Percentiles rank a stretch among this genome's conserved stretches.
These are phyloP conservation scores for Aspergillus diversus DNA, from an alignment of 495 filamentous ascomycete species.

Conservation along the genomic window DNA sequence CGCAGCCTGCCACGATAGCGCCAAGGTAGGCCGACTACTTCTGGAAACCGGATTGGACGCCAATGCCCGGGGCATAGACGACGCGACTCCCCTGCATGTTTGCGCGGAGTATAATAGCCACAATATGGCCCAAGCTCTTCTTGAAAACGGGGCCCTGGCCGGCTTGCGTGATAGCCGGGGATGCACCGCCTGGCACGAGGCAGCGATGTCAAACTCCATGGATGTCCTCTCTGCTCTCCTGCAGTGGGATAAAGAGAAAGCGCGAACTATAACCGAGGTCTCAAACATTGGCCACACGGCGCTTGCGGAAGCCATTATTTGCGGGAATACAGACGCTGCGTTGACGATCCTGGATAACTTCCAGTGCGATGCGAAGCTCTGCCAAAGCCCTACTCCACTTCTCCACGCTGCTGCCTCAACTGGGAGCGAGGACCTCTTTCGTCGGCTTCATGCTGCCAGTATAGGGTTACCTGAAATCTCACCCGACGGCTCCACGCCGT, in stretches of 20 bases:
- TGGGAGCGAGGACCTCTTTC: background rate
- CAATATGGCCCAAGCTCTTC: background rate
- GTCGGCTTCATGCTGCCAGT: background rate
- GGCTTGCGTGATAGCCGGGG: background rate
- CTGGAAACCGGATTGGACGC: background rate
- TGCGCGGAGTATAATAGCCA: background rate
- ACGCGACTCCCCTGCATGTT: background rate
- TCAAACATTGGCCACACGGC: background rate
- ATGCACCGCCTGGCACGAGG: background rate
- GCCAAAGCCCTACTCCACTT: background rate
- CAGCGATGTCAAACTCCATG: background rate
- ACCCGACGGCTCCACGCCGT: background rate
- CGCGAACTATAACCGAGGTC: background rate
- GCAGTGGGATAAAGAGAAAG: background rate
- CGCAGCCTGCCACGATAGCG: background rate
- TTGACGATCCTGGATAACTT: background rate
- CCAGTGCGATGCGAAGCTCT: background rate
- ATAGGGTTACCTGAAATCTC: background rate
- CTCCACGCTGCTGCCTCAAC: background rate
- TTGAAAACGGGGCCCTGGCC: background rate
- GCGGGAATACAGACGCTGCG: background rate
- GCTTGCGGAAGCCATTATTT: background rate
- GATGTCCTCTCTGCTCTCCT: background rate
- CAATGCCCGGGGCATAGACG: background rate
- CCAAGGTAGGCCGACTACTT: background rate